These are phyloP conservation scores for Plectranthus barbatus DNA, from an alignment of 257 asterid genomes.

Conservation along the genomic window DNA sequence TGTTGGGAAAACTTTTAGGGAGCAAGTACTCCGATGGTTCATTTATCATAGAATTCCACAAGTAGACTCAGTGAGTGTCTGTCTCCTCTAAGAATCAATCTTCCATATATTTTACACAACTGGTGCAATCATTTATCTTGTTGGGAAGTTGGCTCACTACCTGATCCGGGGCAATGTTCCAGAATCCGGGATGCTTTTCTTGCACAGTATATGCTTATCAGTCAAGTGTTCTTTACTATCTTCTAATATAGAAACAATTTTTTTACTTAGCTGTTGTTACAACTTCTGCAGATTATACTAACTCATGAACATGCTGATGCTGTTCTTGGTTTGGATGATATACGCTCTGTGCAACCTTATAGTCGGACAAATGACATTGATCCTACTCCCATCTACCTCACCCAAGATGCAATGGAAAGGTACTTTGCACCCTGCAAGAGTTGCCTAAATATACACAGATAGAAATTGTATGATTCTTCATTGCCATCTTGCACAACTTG, in stretches of 20 bases:
- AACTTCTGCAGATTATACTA: slow-evolving; percentile 61
- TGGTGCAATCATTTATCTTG: no score
- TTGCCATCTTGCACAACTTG: background rate
- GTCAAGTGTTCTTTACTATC: background rate
- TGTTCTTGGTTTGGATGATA: slow-evolving; percentile 92
- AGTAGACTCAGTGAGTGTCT: slow-evolving; percentile 81
- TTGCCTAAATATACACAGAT: background rate
- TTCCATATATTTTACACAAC: background rate
- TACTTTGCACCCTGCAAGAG: slow-evolving; percentile 17
- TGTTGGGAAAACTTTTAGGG: slow-evolving; percentile 94
- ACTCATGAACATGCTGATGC: slow-evolving; percentile 99
- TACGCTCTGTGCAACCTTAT: slow-evolving; percentile 86
- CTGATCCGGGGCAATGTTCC: no score
- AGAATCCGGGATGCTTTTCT: background rate
- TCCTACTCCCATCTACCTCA: slow-evolving; percentile 83
- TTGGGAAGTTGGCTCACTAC: no score
- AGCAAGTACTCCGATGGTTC: slow-evolving; percentile 97
- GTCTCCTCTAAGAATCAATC: no score
- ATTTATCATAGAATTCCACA: slow-evolving; percentile 65
- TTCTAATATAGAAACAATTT: background rate
- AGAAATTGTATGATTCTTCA: background rate
- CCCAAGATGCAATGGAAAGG: slow-evolving; percentile 81
- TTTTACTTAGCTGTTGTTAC: slow-evolving; percentile 12
- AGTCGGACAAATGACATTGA: slow-evolving; percentile 81
- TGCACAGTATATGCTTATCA: background rate